phyloP scores from a whole-genome alignment of 2,329 filamentous ascomycete genomes.

The Ophiosphaerella herpotricha region DNA sequence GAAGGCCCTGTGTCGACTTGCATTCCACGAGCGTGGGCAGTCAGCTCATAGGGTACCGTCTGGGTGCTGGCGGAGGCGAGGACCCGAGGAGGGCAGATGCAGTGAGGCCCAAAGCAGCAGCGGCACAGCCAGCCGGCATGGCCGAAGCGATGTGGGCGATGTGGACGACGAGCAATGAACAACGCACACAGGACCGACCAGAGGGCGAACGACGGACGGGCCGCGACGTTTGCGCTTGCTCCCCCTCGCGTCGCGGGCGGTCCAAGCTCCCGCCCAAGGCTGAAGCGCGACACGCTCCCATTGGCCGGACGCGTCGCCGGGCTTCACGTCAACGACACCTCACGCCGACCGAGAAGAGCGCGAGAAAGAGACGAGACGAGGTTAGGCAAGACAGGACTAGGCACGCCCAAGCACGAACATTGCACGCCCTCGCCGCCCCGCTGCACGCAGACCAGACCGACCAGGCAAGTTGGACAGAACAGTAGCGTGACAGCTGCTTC shows the following conservation, averaged over 20 bases:
- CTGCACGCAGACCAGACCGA: no score
- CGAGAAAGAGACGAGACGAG: no score
- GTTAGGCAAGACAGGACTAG: no score
- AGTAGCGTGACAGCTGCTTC: constrained; percentile 18
- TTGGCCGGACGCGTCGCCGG: constrained; percentile 22
- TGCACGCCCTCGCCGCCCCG: no score
- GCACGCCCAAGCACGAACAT: no score
- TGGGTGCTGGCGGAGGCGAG: not conserved
- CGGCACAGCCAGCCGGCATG: no score
- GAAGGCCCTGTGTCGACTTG: constrained; percentile 24
- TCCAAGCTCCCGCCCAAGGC: constrained; percentile 5
- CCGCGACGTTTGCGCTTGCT: no score
- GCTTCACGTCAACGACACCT: not conserved
- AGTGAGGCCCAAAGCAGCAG: not conserved
- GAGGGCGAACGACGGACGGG: no score
- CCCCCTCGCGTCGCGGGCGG: not conserved
- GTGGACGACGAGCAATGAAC: no score
- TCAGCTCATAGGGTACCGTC: constrained; percentile 45
- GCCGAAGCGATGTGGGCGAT: no score
- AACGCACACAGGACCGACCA: no score
- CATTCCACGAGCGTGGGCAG: constrained; percentile 37
- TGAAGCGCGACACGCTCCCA: constrained; percentile 9
- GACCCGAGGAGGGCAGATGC: not conserved
- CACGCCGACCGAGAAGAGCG: constrained; percentile 2
- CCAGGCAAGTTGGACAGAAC: no score